Conservation (phyloP, 2,329 filamentous ascomycete genomes). For the Alternaria infectoria region DNA sequence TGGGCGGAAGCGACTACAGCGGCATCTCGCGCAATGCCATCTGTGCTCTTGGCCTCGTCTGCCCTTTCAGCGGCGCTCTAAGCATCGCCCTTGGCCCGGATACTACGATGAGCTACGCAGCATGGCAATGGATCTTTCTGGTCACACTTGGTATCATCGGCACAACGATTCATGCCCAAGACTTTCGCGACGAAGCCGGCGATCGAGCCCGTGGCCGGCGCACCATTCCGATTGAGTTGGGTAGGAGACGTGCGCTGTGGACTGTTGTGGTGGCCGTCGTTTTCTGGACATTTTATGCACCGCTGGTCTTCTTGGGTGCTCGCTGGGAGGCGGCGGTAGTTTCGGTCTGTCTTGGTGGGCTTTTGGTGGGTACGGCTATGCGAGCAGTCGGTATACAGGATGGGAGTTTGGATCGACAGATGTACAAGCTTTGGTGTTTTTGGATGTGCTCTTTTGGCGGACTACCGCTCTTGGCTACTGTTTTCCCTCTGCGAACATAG, state of each 20-base stretch:
- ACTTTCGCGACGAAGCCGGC: conserved; percentile 45
- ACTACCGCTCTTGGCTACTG: background rate
- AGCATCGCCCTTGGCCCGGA: conserved; percentile 26
- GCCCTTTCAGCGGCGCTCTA: conserved; percentile 37
- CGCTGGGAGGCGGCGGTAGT: conserved; percentile 9
- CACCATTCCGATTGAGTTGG: conserved; percentile 85
- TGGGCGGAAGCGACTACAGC: conserved; percentile 33
- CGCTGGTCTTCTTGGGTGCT: conserved; percentile 10
- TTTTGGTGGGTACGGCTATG: conserved; percentile 1
- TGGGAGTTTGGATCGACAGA: conserved; percentile 9
- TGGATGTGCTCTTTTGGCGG: conserved; percentile 18
- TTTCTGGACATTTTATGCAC: conserved; percentile 19
- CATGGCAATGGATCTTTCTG: conserved; percentile 42
- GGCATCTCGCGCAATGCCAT: conserved; percentile 39
- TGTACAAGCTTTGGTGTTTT: conserved; percentile 24
- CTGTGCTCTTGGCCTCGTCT: conserved; percentile 37
- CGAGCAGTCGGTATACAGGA: background rate
- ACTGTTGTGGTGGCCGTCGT: conserved; percentile 11
- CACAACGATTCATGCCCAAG: conserved; percentile 50
- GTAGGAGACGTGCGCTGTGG: conserved; percentile 13
- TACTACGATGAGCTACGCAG: conserved; percentile 3
- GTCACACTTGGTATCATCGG: conserved; percentile 32
- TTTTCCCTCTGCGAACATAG: background rate
- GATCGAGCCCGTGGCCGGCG: conserved; percentile 74
- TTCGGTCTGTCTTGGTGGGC: conserved; percentile 6